Base-by-base conservation (phyloP, 495 filamentous ascomycete species). In the Penicillium pancosmium region DNA sequence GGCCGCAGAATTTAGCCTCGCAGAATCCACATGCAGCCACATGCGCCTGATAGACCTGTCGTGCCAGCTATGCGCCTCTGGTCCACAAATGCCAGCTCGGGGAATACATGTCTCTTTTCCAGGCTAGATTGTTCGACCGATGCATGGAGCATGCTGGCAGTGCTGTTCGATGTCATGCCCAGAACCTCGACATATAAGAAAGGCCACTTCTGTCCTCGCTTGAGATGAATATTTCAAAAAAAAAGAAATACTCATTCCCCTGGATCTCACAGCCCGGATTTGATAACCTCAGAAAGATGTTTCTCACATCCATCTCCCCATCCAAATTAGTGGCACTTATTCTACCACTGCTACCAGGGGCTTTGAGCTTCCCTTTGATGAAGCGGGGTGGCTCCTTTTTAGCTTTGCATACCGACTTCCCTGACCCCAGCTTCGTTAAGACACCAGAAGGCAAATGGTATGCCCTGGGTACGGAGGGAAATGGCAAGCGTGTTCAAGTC, bases 391-490 rank as follows among this genome's bases (percentile, higher is more conserved):
- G 66, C 11, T 38, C 72, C 23, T 65, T 60, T 52, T 51, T 74
- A 18, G 74, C 64, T 11, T 56, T 76, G 16, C 50, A 74, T 35
- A 62, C 68, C 25, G 59, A 76, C 52, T 77, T 78, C 54, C 69
- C 73, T 5, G 75, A 78, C 49, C 75, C 75, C 3, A 67, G 65
- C 33, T 76, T 76, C 54, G 53, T 78, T 18, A 54, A 68, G 44
- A 63, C 62, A 1, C 50, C 59, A 10, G 71, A 74, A 55, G 68
- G 68, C 8, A 62, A 57, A 23, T 75, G 73, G 73, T 78, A 75
- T 57, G 74, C 72, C n/a, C 78, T 73, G 56, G 73, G 67, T n/a
- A 77, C 72, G 6, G 76, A 76, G 15, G 59, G 66, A 5, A 72
- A 70, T 49, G 70, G 64, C 43, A 65, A 69, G 13, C 67, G 65